Evolutionary conservation across 208 protist genomes (phyloP), one percentile per base, ranked within the genome.

Genomic region (Acanthamoeba triangularis): DNA sequence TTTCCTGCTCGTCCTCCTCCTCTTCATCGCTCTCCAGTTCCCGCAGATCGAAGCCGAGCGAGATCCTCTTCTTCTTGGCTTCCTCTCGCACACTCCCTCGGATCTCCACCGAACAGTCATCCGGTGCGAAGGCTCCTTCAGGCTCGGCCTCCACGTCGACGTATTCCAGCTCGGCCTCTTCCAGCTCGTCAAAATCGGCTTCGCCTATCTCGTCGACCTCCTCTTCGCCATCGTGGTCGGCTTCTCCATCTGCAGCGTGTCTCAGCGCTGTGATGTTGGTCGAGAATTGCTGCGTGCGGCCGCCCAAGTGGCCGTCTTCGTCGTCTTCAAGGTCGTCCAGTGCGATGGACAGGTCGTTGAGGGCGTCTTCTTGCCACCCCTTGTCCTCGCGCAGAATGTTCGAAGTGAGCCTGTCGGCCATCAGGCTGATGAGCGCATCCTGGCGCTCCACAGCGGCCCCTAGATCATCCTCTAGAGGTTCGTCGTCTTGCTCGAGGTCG

Each of bases 401-500:
- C 20, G 80, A 88, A 13, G 80, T 88, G 28, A 88, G 52, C 20
- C 23, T n/a, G n/a, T 88, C 80, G n/a, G 80, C 80, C 80, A 88
- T 33, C 20, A 88, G 5, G 20, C 80, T 37, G 44, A 47, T 47
- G 11, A 63, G 8, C 44, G 37, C 49, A 16, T 88, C 80, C 47
- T 33, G 80, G 8, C 14, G 33, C 49, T 72, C 7, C 65, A 37
- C 65, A 11, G 16, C n/a, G 5, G 30, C 35, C n/a, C 25, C 25
- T 8, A 37, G 47, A 11, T 82, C 37, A 7, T 28, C 69, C n/a
- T 78, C 72, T 0, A 52, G 37, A 11, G 14, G 49, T 13, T 88
- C 49, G 25, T 56, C 47, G 30, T 41, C 49, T 0, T 30, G 41
- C 1, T 88, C 80, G 25, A 88, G 80, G 52, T 88, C 80, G 16